These are phyloP conservation scores for Flaveria sonorensis DNA, from an alignment of 129 eudicot genomes.

Conservation along the genomic window DNA sequence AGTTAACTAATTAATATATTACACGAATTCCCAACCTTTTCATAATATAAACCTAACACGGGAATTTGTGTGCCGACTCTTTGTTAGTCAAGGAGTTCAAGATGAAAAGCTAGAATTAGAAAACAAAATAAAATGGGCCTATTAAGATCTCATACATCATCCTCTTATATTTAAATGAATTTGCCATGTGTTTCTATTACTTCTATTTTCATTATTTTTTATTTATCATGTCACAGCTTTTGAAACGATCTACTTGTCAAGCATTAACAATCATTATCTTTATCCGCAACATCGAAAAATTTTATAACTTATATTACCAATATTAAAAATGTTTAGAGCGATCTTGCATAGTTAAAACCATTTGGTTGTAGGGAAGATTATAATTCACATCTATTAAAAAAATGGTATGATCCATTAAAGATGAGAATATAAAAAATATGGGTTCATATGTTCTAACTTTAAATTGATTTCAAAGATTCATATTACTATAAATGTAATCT, in stretches of 20 bases:
- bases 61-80: constrained; percentile 8
- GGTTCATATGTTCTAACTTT: too few relatives aligned
- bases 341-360: too few relatives aligned
- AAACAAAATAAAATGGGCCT: not conserved
- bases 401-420: too few relatives aligned
- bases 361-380: too few relatives aligned
- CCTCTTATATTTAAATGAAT: not conserved
- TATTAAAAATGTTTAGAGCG: too few relatives aligned
- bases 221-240: not conserved
- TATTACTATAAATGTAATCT: too few relatives aligned
- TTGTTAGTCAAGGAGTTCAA: constrained; percentile 6
- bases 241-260: constrained; percentile 5
- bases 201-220: not conserved
- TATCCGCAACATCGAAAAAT: not conserved
- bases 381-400: too few relatives aligned
- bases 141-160: constrained; percentile 6
- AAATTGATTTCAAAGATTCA: too few relatives aligned
- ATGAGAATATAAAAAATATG: too few relatives aligned
- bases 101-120: not conserved
- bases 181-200: constrained; percentile 7
- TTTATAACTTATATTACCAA: not conserved
- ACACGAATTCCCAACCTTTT: too few relatives aligned
- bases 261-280: not conserved
- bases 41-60: not conserved
- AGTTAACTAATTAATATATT: too few relatives aligned